Evolutionary conservation across 306 rosid species (phyloP).

Genomic region (Adenanthera pavonina): DNA sequence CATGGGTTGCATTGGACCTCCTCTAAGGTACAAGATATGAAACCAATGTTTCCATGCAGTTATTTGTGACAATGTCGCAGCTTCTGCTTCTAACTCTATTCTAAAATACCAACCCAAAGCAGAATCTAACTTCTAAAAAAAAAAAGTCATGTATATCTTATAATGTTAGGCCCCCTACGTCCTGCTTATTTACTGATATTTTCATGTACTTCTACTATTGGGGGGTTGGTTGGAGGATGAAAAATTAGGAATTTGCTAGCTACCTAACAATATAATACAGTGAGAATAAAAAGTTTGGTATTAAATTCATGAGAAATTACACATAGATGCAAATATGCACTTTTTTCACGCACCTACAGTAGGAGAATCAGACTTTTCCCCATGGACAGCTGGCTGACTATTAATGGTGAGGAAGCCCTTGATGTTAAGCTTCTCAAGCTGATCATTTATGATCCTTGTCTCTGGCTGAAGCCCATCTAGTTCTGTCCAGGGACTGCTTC

Average conservation of each 20-base stretch:
- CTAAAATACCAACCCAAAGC: constrained; percentile 12
- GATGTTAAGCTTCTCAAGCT: constrained; percentile 66
- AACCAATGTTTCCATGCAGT: background rate
- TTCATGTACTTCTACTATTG: background rate
- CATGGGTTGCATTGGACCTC: background rate
- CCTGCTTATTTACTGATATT: background rate
- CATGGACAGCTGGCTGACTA: constrained; percentile 96
- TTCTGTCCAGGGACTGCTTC: constrained; percentile 97
- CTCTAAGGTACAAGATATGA: constrained; percentile 11
- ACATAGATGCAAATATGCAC: constrained; percentile 23
- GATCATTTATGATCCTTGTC: constrained; percentile 84
- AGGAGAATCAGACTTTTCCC: constrained; percentile 86
- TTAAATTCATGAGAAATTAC: constrained; percentile 11
- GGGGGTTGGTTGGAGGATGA: background rate
- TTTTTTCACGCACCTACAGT: constrained; percentile 71
- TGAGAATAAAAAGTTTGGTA: constrained; percentile 5
- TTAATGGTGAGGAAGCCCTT: constrained; percentile 94
- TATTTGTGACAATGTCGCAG: background rate
- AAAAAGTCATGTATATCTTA: background rate
- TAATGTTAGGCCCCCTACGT: background rate
- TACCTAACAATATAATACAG: background rate
- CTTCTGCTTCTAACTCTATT: constrained; percentile 18
- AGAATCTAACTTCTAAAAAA: constrained; percentile 27
- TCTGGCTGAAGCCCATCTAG: constrained; percentile 95
- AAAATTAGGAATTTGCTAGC: background rate